phyloP scores from a whole-genome alignment of 2,329 filamentous ascomycete genomes.

The Fusarium metavorans region DNA sequence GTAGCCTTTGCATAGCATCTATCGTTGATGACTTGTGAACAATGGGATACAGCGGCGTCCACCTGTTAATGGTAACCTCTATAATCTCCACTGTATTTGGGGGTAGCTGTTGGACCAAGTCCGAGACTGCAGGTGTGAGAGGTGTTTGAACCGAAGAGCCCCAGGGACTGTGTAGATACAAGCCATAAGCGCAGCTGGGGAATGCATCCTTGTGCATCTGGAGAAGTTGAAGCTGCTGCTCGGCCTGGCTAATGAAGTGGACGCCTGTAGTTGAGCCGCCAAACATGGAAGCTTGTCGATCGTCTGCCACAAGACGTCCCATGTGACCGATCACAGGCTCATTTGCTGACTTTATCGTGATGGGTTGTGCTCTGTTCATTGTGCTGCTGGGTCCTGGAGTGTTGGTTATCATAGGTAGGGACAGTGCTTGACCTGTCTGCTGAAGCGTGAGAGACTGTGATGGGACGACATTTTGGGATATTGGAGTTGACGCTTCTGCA shows the following conservation, averaged over 20 bases:
- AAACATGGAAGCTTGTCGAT: slow-evolving; percentile 40
- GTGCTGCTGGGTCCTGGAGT: not conserved
- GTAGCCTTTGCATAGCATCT: slow-evolving; percentile 13
- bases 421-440: not conserved
- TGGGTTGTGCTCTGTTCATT: not conserved
- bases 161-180: slow-evolving; percentile 40
- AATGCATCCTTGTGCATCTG: slow-evolving; percentile 39
- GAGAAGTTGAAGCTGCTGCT: slow-evolving; percentile 42
- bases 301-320: slow-evolving; percentile 40
- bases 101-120: slow-evolving; percentile 28
- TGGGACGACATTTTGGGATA: not conserved
- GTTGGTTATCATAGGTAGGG: not conserved
- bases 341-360: not conserved
- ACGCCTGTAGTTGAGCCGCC: slow-evolving; percentile 43
- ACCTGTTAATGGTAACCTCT: slow-evolving; percentile 21
- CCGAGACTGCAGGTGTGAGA: not conserved
- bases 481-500: not conserved
- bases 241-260: slow-evolving; percentile 44
- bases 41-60: slow-evolving; percentile 28
- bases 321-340: slow-evolving; percentile 42
- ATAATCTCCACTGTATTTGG: slow-evolving; percentile 23
- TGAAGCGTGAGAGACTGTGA: not conserved
- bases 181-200: slow-evolving; percentile 39
- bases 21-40: slow-evolving; percentile 36
- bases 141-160: slow-evolving; percentile 2